Percentiles rank a stretch among this genome's conserved stretches.
phyloP scores from a whole-genome alignment of 1,139 yeast species.

The Wickerhamomyces sp. region DNA sequence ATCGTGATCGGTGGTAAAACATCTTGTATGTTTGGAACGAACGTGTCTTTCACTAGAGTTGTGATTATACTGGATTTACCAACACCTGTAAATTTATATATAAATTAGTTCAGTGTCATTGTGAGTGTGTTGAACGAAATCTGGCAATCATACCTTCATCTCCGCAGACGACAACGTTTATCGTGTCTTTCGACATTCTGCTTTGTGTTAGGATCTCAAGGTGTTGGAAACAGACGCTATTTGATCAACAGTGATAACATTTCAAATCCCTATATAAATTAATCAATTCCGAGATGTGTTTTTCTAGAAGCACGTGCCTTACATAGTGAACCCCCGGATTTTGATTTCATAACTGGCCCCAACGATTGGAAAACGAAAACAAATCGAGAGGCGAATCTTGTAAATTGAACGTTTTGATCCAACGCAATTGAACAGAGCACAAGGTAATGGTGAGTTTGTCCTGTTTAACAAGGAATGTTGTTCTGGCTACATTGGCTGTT shows the following conservation, averaged over 20 bases:
- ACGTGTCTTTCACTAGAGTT: conserved; percentile 73
- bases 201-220: too few relatives aligned
- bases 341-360: too few relatives aligned
- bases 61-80: conserved; percentile 77
- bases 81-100: conserved; percentile 36
- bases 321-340: too few relatives aligned
- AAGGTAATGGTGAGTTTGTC: conserved; percentile 3
- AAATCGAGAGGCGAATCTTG: conserved; percentile 8
- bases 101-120: neutral
- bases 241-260: too few relatives aligned
- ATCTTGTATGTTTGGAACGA: conserved; percentile 67
- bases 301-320: too few relatives aligned
- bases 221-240: too few relatives aligned
- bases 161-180: conserved; percentile 88
- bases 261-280: too few relatives aligned
- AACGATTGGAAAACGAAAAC: neutral
- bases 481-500: too few relatives aligned
- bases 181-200: conserved; percentile 43
- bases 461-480: too few relatives aligned
- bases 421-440: neutral
- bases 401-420: neutral
- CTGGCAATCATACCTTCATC: conserved; percentile 53
- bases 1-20: conserved; percentile 81
- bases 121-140: neutral
- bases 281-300: too few relatives aligned